Percentiles rank a stretch among this genome's conserved stretches.
These are phyloP conservation scores for Moelleriella libera DNA, from an alignment of 2,329 filamentous ascomycete genomes.

Conservation along the genomic window DNA sequence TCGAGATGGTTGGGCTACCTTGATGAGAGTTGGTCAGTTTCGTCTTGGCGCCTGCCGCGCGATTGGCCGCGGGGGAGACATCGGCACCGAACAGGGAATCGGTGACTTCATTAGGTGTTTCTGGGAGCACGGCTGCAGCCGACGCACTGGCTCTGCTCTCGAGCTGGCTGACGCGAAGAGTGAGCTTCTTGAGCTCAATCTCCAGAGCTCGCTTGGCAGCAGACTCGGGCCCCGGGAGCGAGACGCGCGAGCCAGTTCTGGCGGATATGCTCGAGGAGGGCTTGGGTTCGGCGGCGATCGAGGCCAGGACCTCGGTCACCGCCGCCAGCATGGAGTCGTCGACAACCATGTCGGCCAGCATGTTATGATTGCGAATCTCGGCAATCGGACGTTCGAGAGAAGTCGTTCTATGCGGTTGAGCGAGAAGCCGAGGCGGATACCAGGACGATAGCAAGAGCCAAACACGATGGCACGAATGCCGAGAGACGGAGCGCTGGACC, in stretches of 20 bases:
- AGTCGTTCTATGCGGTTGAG: neutral
- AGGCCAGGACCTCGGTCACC: conserved; percentile 37
- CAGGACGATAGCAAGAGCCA: neutral
- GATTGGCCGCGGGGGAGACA: conserved; percentile 28
- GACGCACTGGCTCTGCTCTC: conserved; percentile 60
- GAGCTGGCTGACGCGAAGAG: conserved; percentile 64
- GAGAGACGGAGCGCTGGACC: neutral
- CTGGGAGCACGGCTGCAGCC: conserved; percentile 49
- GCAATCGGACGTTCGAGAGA: neutral
- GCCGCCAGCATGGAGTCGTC: conserved; percentile 41
- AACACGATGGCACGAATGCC: neutral
- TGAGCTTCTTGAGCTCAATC: conserved; percentile 66
- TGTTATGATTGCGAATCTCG: conserved; percentile 9
- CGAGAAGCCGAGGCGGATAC: neutral
- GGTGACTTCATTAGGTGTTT: conserved; percentile 66
- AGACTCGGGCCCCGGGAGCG: conserved; percentile 63
- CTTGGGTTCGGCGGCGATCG: conserved; percentile 31
- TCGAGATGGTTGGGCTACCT: conserved; percentile 24
- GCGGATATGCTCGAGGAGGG: conserved; percentile 23
- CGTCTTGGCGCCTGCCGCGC: conserved; percentile 19
- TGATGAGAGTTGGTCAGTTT: conserved; percentile 30
- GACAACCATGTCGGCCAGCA: conserved; percentile 24
- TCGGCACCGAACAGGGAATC: conserved; percentile 50
- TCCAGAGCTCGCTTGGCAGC: conserved; percentile 68
- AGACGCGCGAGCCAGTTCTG: conserved; percentile 36